A percentile compares a stretch with the other conserved stretches of the same genome.
Evolutionary conservation across 2,329 filamentous ascomycete genomes (phyloP).

Genomic region (Coniosporium tulheliwenetii): DNA sequence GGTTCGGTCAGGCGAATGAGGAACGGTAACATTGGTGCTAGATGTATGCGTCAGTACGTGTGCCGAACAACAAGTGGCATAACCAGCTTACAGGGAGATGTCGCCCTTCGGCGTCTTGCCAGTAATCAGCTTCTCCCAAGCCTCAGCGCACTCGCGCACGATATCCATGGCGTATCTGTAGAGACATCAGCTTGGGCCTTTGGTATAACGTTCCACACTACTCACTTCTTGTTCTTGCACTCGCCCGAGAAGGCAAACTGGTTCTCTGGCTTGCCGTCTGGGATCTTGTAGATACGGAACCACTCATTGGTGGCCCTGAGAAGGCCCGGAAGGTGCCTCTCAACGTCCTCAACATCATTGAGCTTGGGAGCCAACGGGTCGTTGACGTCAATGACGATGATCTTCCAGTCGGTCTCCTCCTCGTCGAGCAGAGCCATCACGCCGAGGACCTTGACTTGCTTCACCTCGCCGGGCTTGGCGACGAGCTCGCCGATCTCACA

Average conservation of each 20-base stretch:
- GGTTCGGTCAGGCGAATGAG: constrained; percentile 58
- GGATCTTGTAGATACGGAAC: constrained; percentile 99
- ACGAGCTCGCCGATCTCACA: constrained; percentile 99
- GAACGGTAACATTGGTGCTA: constrained; percentile 68
- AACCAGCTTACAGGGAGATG: constrained; percentile 58
- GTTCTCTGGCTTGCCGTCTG: constrained; percentile 99
- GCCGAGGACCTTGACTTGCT: constrained; percentile 99
- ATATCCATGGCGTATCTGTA: constrained; percentile 81
- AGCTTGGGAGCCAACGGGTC: constrained; percentile 93
- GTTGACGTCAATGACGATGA: constrained; percentile 98
- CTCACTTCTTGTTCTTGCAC: constrained; percentile 98
- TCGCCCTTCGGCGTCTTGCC: constrained; percentile 70
- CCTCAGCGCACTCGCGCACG: constrained; percentile 87
- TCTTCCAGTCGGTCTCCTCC: constrained; percentile 99
- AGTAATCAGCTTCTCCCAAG: constrained; percentile 90
- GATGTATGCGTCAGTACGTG: constrained; percentile 8
- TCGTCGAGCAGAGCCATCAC: constrained; percentile 99
- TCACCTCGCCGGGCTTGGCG: constrained; percentile 88
- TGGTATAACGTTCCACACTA: neutral
- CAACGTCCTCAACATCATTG: constrained; percentile 97
- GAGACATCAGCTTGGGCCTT: constrained; percentile 6
- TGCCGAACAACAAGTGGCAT: neutral
- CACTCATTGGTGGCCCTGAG: constrained; percentile 98
- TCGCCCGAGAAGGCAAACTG: constrained; percentile 99
- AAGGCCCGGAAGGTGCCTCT: constrained; percentile 92